Percentiles rank a stretch among this genome's conserved stretches.
Evolutionary conservation across 2,329 filamentous ascomycete genomes (phyloP).

Genomic region (Penicillium digitatum): DNA sequence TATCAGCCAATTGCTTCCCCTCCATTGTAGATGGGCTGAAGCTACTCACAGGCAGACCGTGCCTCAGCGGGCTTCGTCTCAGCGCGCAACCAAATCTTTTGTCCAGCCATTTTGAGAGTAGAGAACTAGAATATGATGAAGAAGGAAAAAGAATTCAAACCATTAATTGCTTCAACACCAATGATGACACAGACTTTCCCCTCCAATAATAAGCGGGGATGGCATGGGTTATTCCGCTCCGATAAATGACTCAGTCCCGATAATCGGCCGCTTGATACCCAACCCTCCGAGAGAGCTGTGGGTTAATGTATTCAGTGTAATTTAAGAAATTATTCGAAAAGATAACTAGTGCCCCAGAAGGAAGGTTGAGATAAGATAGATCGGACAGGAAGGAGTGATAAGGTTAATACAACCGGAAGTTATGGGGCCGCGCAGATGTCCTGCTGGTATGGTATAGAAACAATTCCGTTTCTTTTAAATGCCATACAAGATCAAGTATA

Average conservation of each 20-base stretch:
- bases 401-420: neutral
- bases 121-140: neutral
- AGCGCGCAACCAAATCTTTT: conserved; percentile 54
- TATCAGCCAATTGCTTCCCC: conserved; percentile 5
- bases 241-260: conserved; percentile 25
- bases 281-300: neutral
- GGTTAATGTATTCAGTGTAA: neutral
- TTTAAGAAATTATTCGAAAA: neutral
- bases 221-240: conserved; percentile 33
- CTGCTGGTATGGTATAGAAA: neutral
- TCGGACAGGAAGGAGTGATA: neutral
- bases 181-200: conserved; percentile 30
- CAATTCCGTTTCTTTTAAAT: neutral
- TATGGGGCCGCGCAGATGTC: neutral
- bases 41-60: conserved; percentile 46
- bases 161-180: conserved; percentile 13
- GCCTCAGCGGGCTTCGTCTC: conserved; percentile 59
- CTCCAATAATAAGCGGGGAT: conserved; percentile 29
- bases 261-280: conserved; percentile 12
- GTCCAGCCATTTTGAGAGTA: conserved; percentile 30
- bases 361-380: too few relatives aligned
- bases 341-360: neutral
- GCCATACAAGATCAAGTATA: neutral
- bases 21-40: conserved; percentile 1
- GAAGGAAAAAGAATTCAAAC: conserved; percentile 6